Conservation (phyloP, 164 flowering plant species). For the grape (Vitis vinifera) region ASM3070453v1 NC_081823.1:4507001-4507500, state of each 20-base stretch:
- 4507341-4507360: neutral
- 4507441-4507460: too few relatives aligned
- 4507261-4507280: neutral
- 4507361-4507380: neutral
- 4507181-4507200: neutral
- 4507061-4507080: neutral
- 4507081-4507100: neutral
- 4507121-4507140: neutral
- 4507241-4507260: neutral
- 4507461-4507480: too few relatives aligned
- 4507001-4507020: too few relatives aligned
- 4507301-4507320: neutral
- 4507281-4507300: neutral
- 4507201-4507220: neutral
- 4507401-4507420: neutral
- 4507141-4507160: neutral
- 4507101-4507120: neutral
- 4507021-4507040: too few relatives aligned
- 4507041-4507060: neutral
- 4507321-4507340: slow-evolving; percentile 2
- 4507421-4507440: too few relatives aligned
- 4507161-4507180: neutral
- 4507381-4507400: neutral
- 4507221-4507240: slow-evolving; percentile 1
- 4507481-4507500: too few relatives aligned